A percentile compares a stretch with the other conserved stretches of the same genome.
These are phyloP conservation scores for Penicillium odoratum DNA, from an alignment of 495 filamentous ascomycete species.

Conservation along the genomic window DNA sequence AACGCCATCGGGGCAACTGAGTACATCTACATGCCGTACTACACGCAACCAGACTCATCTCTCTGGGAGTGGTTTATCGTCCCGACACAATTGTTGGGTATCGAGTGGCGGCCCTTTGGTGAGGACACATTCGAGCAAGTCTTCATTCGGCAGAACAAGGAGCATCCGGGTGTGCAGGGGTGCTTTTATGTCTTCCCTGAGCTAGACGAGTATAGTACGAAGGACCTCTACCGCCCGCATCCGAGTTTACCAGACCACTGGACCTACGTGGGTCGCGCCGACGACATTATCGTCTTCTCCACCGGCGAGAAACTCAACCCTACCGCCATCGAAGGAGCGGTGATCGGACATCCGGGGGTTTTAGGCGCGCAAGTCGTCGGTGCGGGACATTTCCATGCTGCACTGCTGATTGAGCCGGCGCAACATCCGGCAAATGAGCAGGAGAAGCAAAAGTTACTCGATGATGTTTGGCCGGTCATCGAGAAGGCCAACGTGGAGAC, in stretches of 20 bases:
- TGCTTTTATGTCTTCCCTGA: constrained; percentile 34
- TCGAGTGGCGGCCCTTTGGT: constrained; percentile 19
- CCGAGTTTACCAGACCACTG: constrained; percentile 48
- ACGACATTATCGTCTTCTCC: constrained; percentile 64
- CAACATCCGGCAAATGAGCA: neutral
- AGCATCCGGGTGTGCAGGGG: constrained; percentile 20
- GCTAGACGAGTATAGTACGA: constrained; percentile 49
- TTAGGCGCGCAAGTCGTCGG: constrained; percentile 53
- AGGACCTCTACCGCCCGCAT: constrained; percentile 57
- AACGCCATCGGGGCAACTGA: constrained; percentile 16
- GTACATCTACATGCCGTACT: constrained; percentile 16
- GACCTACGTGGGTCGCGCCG: constrained; percentile 52
- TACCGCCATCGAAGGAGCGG: constrained; percentile 47
- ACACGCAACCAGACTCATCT: constrained; percentile 14
- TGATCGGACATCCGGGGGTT: constrained; percentile 46
- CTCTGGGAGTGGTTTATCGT: constrained; percentile 22
- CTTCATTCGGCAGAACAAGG: constrained; percentile 17
- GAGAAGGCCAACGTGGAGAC: constrained; percentile 45
- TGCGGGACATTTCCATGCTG: constrained; percentile 49
- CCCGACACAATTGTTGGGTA: constrained; percentile 15
- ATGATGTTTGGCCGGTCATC: constrained; percentile 44
- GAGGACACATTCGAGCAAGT: constrained; percentile 46
- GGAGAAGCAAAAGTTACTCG: constrained; percentile 22
- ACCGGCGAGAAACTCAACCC: constrained; percentile 68
- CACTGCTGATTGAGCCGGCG: constrained; percentile 51